Percentiles rank a stretch among this genome's conserved stretches.
phyloP scores from a whole-genome alignment of 73 alveolate genomes.

The Durusdinium trenchii region DNA sequence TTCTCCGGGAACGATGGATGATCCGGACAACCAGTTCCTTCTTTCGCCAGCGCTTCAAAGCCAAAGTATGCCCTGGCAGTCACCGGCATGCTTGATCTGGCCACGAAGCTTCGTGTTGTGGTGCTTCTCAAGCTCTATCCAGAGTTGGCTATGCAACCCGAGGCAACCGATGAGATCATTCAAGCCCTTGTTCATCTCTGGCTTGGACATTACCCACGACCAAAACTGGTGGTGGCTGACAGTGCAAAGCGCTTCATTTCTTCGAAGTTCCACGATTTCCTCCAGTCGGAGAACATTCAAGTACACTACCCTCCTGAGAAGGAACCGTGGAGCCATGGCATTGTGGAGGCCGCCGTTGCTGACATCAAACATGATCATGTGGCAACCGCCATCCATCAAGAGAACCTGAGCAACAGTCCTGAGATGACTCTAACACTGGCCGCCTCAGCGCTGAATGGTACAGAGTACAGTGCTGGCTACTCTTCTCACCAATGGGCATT shows the following conservation, averaged over 20 bases:
- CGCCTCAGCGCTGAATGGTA: background rate
- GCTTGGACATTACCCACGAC: background rate
- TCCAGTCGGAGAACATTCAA: background rate
- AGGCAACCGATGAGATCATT: background rate
- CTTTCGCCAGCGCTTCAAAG: too few species aligned
- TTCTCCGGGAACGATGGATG: too few species aligned
- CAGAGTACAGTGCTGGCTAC: background rate
- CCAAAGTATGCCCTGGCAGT: too few species aligned
- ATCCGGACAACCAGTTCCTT: background rate
- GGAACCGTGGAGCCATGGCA: background rate
- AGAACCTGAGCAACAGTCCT: background rate
- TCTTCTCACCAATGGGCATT: background rate
- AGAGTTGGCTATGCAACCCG: background rate
- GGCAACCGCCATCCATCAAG: background rate
- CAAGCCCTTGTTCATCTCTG: background rate
- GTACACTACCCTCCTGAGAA: background rate
- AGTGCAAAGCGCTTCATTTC: background rate
- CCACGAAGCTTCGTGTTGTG: background rate
- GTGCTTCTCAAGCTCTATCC: background rate
- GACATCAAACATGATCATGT: background rate
- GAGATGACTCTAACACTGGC: background rate
- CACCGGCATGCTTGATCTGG: too few species aligned
- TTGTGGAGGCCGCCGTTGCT: background rate
- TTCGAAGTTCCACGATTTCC: background rate
- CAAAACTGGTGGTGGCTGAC: background rate